Evolutionary conservation across 805 yeast species (phyloP), one percentile per base, ranked within the genome.

Genomic region (Cyberlindnera amylophila): DNA sequence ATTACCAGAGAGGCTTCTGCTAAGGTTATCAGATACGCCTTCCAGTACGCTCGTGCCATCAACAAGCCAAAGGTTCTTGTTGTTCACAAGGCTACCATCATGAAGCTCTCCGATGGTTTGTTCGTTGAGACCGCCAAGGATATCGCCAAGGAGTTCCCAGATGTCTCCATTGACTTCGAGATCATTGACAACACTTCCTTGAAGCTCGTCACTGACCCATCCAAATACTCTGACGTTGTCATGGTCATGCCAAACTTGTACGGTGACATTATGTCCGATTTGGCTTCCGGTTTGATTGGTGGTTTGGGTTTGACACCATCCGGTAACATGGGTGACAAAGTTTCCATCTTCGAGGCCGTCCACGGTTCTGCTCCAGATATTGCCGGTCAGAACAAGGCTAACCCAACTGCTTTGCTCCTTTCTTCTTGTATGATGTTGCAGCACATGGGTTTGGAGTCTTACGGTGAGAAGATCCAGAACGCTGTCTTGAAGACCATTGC

Each of bases 351-450:
- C 68, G 99, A 93, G 80, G 99, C 99, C 53, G 99, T 93, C 63
- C 99, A 93, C 70, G 99, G 99, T 68, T 90, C 98, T 45, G 99
- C 99, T 51, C 99, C 99, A 58, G 99, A 93, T 69, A 93, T 93
- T 63, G 98, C 98, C 50, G 99, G 99, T 64, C 88, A 93, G 78
- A 95, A 96, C 65, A 80, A 87, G 66, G 99, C 99, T 53, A 93
- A 93, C 81, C 99, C 99, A 73, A 93, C 99, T 49, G 99, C 99
- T 44, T 72, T 93, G 64, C 76, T 93, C 66, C 78, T 93, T 65
- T 88, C 96, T 38, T 91, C 98, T 35, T 88, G 90, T 64, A 93
- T 93, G 97, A 91, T 93, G 98, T 83, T 93, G 77, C 86, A 95
- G 75, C 99, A 93, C 78, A 91, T 93, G 98, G 82, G 87, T 41